Base-by-base conservation (phyloP, 139 green algal genomes). In the Trebouxia sp. region DNA sequence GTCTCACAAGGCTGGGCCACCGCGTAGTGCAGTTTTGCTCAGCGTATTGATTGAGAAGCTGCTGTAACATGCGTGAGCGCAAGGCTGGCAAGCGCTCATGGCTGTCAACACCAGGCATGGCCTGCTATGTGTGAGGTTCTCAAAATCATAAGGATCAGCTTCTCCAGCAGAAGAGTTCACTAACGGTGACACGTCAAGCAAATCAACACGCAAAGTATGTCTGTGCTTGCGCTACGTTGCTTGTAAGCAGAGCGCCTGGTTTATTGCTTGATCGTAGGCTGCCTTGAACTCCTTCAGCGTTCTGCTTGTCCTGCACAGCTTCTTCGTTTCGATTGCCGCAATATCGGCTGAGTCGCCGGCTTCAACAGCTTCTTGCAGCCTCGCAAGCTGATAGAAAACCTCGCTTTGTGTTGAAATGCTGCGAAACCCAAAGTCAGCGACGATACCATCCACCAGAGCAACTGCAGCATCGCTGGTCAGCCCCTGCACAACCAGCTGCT, bases 401-500 rank as follows among this genome's bases (percentile, higher is more conserved):
- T 72, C 32, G 30, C 62, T 72, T n/a, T 72, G 62, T 26, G 32
- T 43, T 24, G 62, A 24, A 30, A 72, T 72, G 11, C 62, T 45
- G n/a, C 10, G 15, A 24, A 72, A 35, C 62, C 32, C 62, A 37
- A 72, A 72, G 62, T 72, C 62, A 26, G 11, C 37, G 32, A 70
- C 62, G 30, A 70, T 32, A 9, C 42, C 10, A 5, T 30, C 28
- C 62, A 72, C 62, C 7, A 72, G 35, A 42, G 62, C 35, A 26
- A 45, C 35, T 72, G 62, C 62, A 45, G 35, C 62, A 26, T 72
- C 35, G 35, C 35, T 43, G 62, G 62, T 17, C 32, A 72, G 30
- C 62, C 62, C 62, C 43, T 72, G 62, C 37, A 72, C 6, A 9
- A 72, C 62, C 35, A 72, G 62, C 11, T 72, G 62, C 62, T 72